Percentiles rank a stretch among this genome's conserved stretches.
These are phyloP conservation scores for Pichia sp. DNA, from an alignment of 1,139 yeast genomes.

Conservation along the genomic window DNA sequence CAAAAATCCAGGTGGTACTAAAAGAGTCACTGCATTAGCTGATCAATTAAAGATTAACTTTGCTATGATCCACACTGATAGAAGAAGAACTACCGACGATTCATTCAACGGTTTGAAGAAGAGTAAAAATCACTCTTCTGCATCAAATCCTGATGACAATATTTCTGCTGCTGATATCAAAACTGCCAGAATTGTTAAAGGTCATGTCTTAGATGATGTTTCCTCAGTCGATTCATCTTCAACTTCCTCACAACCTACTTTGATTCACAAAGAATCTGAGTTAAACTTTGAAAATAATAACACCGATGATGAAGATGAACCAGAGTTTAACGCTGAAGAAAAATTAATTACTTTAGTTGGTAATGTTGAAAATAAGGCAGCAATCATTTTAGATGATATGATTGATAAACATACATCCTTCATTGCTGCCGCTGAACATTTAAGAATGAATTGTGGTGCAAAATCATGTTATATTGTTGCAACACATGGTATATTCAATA, in stretches of 20 bases:
- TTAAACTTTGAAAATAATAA: constrained; percentile 57
- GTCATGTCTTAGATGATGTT: constrained; percentile 87
- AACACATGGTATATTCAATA: constrained; percentile 91
- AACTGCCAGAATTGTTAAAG: constrained; percentile 92
- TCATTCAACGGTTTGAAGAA: constrained; percentile 35
- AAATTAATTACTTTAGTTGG: constrained; percentile 94
- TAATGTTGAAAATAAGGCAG: constrained; percentile 84
- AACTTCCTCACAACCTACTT: constrained; percentile 7
- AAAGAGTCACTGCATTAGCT: constrained; percentile 94
- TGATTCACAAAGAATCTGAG: constrained; percentile 21
- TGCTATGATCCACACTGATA: constrained; percentile 98
- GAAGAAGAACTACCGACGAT: constrained; percentile 79
- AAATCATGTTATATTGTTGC: constrained; percentile 84
- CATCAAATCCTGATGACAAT: constrained; percentile 30
- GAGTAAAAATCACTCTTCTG: neutral
- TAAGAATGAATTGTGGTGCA: constrained; percentile 92
- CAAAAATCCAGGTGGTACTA: constrained; percentile 98
- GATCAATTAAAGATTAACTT: constrained; percentile 92
- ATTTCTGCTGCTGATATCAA: constrained; percentile 76
- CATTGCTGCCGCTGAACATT: constrained; percentile 96
- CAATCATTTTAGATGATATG: constrained; percentile 93
- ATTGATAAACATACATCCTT: constrained; percentile 91
- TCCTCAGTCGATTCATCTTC: neutral
- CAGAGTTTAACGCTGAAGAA: constrained; percentile 59
- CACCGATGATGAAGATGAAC: constrained; percentile 84